Base-by-base conservation (phyloP, 352 stramenopile genomes). In the Globisporangium cederbergense region DNA sequence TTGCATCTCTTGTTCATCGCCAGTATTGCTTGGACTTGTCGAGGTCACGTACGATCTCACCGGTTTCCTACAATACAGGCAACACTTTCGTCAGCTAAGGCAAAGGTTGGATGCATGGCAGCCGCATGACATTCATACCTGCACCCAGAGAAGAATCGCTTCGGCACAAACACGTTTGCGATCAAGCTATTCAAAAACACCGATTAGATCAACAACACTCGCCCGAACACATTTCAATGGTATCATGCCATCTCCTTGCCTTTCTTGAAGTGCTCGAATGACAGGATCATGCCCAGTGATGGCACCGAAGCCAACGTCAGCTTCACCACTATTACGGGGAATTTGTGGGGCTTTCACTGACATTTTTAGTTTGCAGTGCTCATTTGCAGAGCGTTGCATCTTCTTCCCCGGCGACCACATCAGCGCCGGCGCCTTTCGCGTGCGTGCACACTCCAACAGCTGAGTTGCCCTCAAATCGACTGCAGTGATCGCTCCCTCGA, bases 131-230 rank as follows among this genome's bases (percentile, higher is more conserved):
- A 50, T 28, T 28, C 45, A 14, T 28, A 50, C 45, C 45, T 50
- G 45, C 45, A 50, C 8, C n/a, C n/a, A 6, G 45, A 50, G 18
- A 28, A 50, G 4, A 50, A 50, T 50, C 45, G 45, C 8, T 28
- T 50, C n/a, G 45, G 45, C 5, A 50, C 45, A n/a, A 50, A 50
- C 45, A 50, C 45, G n/a, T 50, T 50, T 50, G 45, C 6, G 45
- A 50, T 50, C 45, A 50, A 28, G 18, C 45, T 50, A 50, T 10
- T 7, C 45, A 13, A 46, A n/a, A n/a, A 4, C 10, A 46, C 40
- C 13, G 11, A 46, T 46, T 18, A 46, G 10, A 46, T 7, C 13
- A n/a, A 4, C 40, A n/a, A 46, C 3, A 20, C 40, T 46, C 13
- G 3, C 10, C 34, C n/a, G 40, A 4, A 46, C 14, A 46, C 5